Conservation (phyloP, 345 rosid genomes). For the Excoecaria agallocha region DNA sequence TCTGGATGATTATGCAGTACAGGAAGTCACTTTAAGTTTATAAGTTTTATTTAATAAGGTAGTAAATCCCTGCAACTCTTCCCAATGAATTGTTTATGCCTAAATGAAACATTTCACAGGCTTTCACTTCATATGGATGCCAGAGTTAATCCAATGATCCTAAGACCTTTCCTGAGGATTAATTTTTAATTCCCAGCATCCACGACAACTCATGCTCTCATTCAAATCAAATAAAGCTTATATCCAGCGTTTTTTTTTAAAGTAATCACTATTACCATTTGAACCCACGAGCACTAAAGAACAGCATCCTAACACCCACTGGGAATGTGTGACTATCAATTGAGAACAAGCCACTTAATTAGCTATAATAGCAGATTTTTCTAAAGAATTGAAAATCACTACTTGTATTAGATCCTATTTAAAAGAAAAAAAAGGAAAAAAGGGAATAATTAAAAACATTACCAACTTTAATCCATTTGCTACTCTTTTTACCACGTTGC, state of each 20-base stretch:
- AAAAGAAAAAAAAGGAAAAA: too few relatives aligned
- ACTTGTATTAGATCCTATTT: neutral
- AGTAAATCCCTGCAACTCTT: conserved; percentile 32
- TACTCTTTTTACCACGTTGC: neutral
- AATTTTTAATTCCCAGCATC: conserved; percentile 24
- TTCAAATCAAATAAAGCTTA: conserved; percentile 4
- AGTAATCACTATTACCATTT: conserved; percentile 9
- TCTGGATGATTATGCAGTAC: conserved; percentile 32
- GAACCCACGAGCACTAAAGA: conserved; percentile 12
- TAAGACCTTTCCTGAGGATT: conserved; percentile 4
- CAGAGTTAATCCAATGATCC: conserved; percentile 20
- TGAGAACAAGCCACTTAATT: neutral
- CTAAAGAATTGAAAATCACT: neutral
- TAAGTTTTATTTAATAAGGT: conserved; percentile 22
- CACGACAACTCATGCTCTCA: conserved; percentile 30
- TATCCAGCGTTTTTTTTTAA: conserved; percentile 14
- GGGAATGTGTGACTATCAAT: neutral
- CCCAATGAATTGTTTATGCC: conserved; percentile 26
- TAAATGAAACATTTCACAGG: conserved; percentile 9
- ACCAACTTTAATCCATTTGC: too few relatives aligned
- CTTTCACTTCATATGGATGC: conserved; percentile 8
- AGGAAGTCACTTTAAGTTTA: conserved; percentile 30
- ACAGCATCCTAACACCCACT: neutral
- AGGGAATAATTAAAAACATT: too few relatives aligned
- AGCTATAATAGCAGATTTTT: neutral